phyloP scores from a whole-genome alignment of 108 stramenopile genomes.

The Stephanodiscus triporus region DNA sequence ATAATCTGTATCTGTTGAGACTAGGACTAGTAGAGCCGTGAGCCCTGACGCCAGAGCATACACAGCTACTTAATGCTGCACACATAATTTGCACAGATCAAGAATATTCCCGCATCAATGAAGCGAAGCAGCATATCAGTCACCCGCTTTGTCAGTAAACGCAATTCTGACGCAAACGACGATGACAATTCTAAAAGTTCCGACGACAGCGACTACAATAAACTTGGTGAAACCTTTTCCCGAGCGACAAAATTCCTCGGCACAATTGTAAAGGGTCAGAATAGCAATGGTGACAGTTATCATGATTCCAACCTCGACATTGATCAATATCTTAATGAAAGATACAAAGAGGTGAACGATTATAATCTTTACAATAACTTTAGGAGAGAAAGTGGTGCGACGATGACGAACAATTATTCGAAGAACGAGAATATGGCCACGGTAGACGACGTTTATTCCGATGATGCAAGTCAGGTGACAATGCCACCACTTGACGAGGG shows the following conservation, averaged over 20 bases:
- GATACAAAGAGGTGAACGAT: slow-evolving; percentile 16
- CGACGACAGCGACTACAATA: neutral
- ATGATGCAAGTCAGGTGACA: slow-evolving; percentile 4
- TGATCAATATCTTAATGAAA: slow-evolving; percentile 21
- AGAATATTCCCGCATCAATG: neutral
- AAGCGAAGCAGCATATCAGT: neutral
- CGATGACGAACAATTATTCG: no score
- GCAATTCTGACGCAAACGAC: neutral
- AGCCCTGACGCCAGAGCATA: no score
- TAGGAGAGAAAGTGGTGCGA: slow-evolving; percentile 6
- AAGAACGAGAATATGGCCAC: no score
- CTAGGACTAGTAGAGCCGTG: no score
- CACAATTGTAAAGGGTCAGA: neutral
- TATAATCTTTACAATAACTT: slow-evolving; percentile 13
- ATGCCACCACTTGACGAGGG: slow-evolving; percentile 16
- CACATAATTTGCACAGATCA: neutral
- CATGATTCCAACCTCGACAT: slow-evolving; percentile 12
- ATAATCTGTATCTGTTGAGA: no score
- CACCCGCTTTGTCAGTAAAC: neutral
- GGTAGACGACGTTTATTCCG: neutral
- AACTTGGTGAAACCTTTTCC: neutral
- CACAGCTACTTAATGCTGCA: no score
- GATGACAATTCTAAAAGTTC: neutral
- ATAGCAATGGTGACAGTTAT: neutral
- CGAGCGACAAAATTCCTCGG: neutral